Percentiles rank a stretch among this genome's conserved stretches.
Conservation (phyloP, 306 rosid genomes). For the Rosa lucieae region DNA sequence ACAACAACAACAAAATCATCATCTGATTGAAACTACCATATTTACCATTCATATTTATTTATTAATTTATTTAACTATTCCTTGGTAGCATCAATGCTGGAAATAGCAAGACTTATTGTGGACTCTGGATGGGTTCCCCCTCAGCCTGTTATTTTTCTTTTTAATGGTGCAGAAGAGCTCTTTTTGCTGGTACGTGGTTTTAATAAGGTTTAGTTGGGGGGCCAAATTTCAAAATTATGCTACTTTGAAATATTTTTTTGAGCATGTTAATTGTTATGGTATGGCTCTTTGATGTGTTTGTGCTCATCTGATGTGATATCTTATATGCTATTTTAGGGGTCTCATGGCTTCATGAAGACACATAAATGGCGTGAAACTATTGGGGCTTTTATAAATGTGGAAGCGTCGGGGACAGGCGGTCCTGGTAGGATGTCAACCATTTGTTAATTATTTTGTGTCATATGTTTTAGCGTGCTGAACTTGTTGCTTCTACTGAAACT, state of each 20-base stretch:
- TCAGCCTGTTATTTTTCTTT: constrained; percentile 81
- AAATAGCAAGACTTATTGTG: constrained; percentile 77
- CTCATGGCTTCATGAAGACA: constrained; percentile 97
- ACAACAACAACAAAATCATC: neutral
- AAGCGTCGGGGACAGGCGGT: constrained; percentile 93
- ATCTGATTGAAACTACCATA: constrained; percentile 20
- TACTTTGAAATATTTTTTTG: neutral
- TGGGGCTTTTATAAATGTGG: constrained; percentile 92
- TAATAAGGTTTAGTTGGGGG: constrained; percentile 13
- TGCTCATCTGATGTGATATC: constrained; percentile 34
- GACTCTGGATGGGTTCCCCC: constrained; percentile 86
- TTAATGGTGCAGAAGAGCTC: constrained; percentile 98
- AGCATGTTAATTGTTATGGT: neutral
- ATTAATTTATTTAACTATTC: constrained; percentile 12
- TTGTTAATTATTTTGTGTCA: constrained; percentile 15
- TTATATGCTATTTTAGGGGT: constrained; percentile 56
- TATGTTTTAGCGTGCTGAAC: neutral
- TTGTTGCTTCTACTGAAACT: neutral
- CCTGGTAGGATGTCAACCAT: constrained; percentile 57
- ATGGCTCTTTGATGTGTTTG: constrained; percentile 13
- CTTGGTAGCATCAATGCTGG: constrained; percentile 81
- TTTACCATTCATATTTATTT: constrained; percentile 7
- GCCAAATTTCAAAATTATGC: constrained; percentile 10
- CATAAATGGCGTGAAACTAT: constrained; percentile 83
- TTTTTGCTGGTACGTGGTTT: constrained; percentile 82